Base-by-base conservation (phyloP, 352 stramenopile genomes). In the Pythium biforme region DNA sequence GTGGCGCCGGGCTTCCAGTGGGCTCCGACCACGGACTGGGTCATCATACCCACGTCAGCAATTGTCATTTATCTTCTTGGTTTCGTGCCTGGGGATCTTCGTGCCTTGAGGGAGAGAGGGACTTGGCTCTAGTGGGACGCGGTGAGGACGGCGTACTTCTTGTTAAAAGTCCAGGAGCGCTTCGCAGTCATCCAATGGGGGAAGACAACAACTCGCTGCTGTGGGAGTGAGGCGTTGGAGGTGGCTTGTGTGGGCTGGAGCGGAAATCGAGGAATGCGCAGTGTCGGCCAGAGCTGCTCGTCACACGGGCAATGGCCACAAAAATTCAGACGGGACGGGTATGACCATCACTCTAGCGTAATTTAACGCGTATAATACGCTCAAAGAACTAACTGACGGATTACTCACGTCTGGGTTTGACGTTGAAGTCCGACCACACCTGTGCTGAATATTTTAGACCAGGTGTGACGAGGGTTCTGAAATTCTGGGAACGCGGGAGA, bases 91-190 rank as follows among this genome's bases (percentile, higher is more conserved):
- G 27, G 22, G 34, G 26, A 53, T 25, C 10, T 55, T 61, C 19
- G 7, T 29, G 53, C 37, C 20, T 23, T 43, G 40, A 23, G 45
- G 55, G 17, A 10, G 46, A 33, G 15, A 22, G 10, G 9, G 37
- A 27, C 23, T 6, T 27, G 26, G 15, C 39, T 27, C 69, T 91
- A 91, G 76, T 89, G 74, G 58, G 66, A 82, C 65, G 82, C 70
- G 69, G 72, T 80, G 75, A 82, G 88, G 63, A 83, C 76, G 62
- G 79, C 66, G 79, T 91, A 91, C 73, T 91, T 91, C 71, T 91
- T 91, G 76, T 89, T 91, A 62, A 82, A 91, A 64, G 72, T 91
- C 82, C 82, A 91, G 67, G 79, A 76, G 69, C 82, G 77, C 79
- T 91, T 91, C 72, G 88, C 82, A 64, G 79, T 88, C 82, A 91